Conservation (phyloP, 495 filamentous ascomycete species). For the Platismatia glauca region DNA sequence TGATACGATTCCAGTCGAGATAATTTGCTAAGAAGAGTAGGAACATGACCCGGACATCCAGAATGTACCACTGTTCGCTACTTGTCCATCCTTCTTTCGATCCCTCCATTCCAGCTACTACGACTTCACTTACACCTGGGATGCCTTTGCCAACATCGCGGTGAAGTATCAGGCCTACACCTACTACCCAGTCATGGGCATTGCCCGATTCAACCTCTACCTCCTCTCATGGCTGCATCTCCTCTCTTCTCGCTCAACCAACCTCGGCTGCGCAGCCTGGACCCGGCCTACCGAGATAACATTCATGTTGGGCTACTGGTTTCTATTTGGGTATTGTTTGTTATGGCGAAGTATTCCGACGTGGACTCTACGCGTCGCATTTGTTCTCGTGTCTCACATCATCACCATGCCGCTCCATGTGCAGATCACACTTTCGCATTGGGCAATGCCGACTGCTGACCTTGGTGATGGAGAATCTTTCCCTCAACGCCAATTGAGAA, state of each 20-base stretch:
- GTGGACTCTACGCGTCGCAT: no score
- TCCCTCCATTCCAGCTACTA: conserved; percentile 37
- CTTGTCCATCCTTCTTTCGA: conserved; percentile 38
- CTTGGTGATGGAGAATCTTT: conserved; percentile 40
- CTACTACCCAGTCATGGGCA: conserved; percentile 44
- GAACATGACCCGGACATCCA: conserved; percentile 47
- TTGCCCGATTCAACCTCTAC: conserved; percentile 34
- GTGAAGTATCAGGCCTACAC: conserved; percentile 39
- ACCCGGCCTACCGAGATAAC: conserved; percentile 26
- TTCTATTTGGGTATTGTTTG: conserved; percentile 38
- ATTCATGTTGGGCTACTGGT: conserved; percentile 33
- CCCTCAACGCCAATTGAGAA: conserved; percentile 40
- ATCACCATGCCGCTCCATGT: conserved; percentile 43
- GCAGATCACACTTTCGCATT: conserved; percentile 46
- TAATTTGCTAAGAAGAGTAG: conserved; percentile 12
- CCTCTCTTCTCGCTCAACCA: conserved; percentile 29
- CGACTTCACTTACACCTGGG: conserved; percentile 37
- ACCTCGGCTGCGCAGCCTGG: conserved; percentile 33
- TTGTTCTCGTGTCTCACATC: conserved; percentile 39
- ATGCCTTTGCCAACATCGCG: conserved; percentile 33
- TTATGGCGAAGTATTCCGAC: no score
- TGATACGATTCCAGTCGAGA: not conserved
- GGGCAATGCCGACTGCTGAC: conserved; percentile 41
- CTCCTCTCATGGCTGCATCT: conserved; percentile 19
- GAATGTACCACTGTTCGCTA: conserved; percentile 43